Evolutionary conservation across 768 basidiomycete genomes (phyloP), one percentile per base, ranked within the genome.

Genomic region (Strobilomyces echinocephalus): DNA sequence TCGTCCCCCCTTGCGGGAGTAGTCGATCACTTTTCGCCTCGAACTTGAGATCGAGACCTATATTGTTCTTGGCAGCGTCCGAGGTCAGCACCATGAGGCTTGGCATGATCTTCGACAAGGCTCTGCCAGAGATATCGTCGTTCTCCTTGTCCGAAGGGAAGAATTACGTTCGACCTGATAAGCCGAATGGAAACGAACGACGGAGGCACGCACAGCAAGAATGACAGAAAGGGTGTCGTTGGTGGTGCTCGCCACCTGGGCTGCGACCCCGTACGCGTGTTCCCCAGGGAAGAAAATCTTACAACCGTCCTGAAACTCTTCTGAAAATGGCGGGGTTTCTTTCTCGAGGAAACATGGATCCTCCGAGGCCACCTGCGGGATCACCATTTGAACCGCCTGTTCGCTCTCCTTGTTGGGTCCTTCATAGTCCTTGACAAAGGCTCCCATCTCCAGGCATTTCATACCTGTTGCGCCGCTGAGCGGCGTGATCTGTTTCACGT

Each of bases 251-350:
- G 83, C 79, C 11, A 99, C 91, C 62, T 94, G 89, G 0, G 95
- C 94, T 14, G 95, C 92, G 3, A 91, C 86, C n/a, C 97, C 97
- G 64, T 95, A 99, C 0, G 90, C 92, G 66, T 92, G 86, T 63
- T 91, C 87, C 15, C 95, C 95, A 8, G 98, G 78, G 83, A 97
- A 98, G 73, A 99, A 97, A 28, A 98, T 89, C 65, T 87, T 91
- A 68, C 84, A 88, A 1, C 88, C 91, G 0, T 82, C 83, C 0
- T 95, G 94, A 72, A 91, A 97, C 66, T 98, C 97, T 49, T 92
- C 85, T 0, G 83, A 77, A 30, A 98, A 71, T 0, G 91, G 84
- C 1, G 91, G 88, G 0, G 97, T 82, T 9, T 82, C 84, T 61
- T 82, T 81, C 71, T 97, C 97, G 41, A 90, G 52, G 68, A 80